Evolutionary conservation across 768 basidiomycete genomes (phyloP).

Genomic region (Podaxis mareebaensis): DNA sequence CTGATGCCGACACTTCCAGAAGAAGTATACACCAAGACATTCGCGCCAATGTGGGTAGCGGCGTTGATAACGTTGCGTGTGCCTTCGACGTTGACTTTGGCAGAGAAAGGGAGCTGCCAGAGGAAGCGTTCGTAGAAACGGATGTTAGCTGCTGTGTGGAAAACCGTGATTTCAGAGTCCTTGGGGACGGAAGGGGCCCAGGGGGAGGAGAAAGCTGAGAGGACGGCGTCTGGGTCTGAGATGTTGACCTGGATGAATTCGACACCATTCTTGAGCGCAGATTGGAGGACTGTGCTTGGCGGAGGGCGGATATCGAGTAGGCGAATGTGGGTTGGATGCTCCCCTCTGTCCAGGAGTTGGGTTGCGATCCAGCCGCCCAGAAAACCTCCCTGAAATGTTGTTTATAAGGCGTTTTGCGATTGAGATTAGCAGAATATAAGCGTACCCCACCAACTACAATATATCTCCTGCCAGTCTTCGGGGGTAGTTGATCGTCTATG

Average conservation of each 20-base stretch:
- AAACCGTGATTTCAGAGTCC: conserved; percentile 56
- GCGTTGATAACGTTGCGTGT: conserved; percentile 69
- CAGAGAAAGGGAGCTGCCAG: conserved; percentile 52
- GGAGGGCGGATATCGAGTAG: conserved; percentile 69
- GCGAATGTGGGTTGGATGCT: conserved; percentile 64
- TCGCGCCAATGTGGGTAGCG: conserved; percentile 53
- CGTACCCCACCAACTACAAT: conserved; percentile 76
- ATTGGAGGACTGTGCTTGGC: conserved; percentile 52
- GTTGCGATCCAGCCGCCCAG: conserved; percentile 78
- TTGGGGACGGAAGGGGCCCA: conserved; percentile 46
- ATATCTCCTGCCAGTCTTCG: conserved; percentile 72
- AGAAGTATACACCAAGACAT: conserved; percentile 68
- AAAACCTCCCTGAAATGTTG: conserved; percentile 58
- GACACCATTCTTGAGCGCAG: conserved; percentile 51
- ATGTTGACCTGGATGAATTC: conserved; percentile 63
- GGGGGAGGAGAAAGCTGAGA: conserved; percentile 60
- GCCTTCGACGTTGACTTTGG: conserved; percentile 64
- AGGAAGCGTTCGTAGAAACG: conserved; percentile 71
- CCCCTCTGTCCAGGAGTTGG: conserved; percentile 68
- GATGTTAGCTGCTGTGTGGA: conserved; percentile 78
- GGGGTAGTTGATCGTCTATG: conserved; percentile 49
- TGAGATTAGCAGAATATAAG: conserved; percentile 17
- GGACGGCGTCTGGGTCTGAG: conserved; percentile 50
- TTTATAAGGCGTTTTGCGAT: neutral
- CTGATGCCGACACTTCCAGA: conserved; percentile 66